Conservation (phyloP, 1,284 basidiomycete genomes). For the Xanthoconium separans region DNA sequence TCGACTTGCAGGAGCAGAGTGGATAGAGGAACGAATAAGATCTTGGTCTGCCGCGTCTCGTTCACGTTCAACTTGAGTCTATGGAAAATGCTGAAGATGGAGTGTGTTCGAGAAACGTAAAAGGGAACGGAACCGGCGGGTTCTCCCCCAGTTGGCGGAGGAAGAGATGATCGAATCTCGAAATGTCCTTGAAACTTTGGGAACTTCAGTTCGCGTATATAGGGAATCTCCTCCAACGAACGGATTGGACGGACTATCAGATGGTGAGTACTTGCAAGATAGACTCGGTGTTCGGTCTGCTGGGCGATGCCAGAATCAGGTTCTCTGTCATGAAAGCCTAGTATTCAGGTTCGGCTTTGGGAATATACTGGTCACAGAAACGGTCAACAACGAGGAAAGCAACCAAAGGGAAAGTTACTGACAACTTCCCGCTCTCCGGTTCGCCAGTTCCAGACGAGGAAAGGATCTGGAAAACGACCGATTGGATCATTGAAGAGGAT, state of each 20-base stretch:
- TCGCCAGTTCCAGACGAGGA: conserved; percentile 59
- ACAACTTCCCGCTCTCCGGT: conserved; percentile 40
- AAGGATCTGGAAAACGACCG: conserved; percentile 21
- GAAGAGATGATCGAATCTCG: conserved; percentile 46
- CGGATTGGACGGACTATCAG: conserved; percentile 2
- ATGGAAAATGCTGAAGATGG: conserved; percentile 25
- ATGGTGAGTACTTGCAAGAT: conserved; percentile 29
- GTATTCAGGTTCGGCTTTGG: conserved; percentile 19
- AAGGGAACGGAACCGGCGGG: conserved; percentile 24
- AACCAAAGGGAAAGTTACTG: conserved; percentile 23
- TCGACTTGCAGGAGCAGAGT: conserved; percentile 45
- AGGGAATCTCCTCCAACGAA: conserved; percentile 29
- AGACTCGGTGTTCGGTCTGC: conserved; percentile 31
- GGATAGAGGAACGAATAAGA: conserved; percentile 26
- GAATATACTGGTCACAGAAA: conserved; percentile 17
- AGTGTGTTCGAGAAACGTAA: conserved; percentile 20
- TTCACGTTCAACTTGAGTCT: not conserved
- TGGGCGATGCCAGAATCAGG: conserved; percentile 39
- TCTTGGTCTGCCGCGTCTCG: conserved; percentile 9
- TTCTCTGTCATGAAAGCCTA: conserved; percentile 30
- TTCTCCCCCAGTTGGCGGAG: conserved; percentile 46
- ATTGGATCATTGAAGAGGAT: conserved; percentile 18
- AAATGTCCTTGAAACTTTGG: conserved; percentile 32
- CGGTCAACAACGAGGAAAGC: not conserved
- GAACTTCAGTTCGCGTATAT: conserved; percentile 40